Percentiles rank a stretch among this genome's conserved stretches.
Evolutionary conservation across 139 green algal species (phyloP).

Genomic region (Picochlorum costavermella): DNA sequence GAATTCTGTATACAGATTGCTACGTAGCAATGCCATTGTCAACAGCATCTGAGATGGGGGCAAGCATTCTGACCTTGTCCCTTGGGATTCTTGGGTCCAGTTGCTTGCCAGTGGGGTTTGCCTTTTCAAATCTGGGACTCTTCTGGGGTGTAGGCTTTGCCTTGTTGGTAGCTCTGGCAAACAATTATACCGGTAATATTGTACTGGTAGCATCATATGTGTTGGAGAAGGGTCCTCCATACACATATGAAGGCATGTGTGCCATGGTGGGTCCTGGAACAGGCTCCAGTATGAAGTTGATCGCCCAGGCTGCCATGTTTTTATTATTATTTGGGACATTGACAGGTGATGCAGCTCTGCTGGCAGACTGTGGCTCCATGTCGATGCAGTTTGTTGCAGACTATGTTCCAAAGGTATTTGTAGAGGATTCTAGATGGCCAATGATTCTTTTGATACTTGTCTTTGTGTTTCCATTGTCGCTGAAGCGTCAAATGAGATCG

Average conservation of each 20-base stretch:
- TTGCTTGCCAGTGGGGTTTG: constrained; percentile 65
- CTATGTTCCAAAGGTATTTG: background rate
- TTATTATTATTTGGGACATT: constrained; percentile 73
- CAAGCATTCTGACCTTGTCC: constrained; percentile 31
- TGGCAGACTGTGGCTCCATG: constrained; percentile 49
- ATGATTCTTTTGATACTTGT: constrained; percentile 3
- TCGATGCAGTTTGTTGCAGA: constrained; percentile 19
- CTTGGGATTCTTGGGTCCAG: constrained; percentile 49
- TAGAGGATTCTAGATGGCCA: background rate
- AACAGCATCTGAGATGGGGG: too few relatives aligned
- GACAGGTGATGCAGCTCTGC: constrained; percentile 61
- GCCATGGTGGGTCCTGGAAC: background rate
- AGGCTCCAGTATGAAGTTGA: background rate
- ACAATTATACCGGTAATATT: constrained; percentile 52
- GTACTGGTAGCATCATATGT: constrained; percentile 44
- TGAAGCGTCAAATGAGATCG: background rate
- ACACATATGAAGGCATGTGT: constrained; percentile 58
- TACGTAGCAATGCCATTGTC: too few relatives aligned
- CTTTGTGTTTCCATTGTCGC: constrained; percentile 8
- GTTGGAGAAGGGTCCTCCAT: constrained; percentile 17
- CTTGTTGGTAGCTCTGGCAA: constrained; percentile 46
- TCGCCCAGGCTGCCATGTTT: constrained; percentile 53
- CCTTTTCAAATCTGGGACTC: constrained; percentile 57
- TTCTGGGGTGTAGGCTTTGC: constrained; percentile 42
- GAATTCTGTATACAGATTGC: too few relatives aligned